Percentiles rank a stretch among this genome's conserved stretches.
Evolutionary conservation across 164 flowering plant genomes (phyloP).

Genomic region (Vitis amurensis): DNA sequence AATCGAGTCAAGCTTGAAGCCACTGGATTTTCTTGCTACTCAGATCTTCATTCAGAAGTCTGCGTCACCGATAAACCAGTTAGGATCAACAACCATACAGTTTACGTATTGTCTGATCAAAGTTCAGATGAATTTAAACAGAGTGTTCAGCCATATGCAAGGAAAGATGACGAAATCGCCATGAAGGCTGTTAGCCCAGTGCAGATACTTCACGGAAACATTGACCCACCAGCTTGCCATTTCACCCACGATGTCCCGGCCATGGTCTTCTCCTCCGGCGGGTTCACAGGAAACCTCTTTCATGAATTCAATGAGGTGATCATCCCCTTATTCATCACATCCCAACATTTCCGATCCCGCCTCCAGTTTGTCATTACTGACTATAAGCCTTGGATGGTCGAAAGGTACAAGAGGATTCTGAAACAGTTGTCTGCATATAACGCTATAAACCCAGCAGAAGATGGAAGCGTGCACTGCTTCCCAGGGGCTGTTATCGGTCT

Average conservation of each 20-base stretch:
- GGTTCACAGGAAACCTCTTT: slow-evolving; percentile 41
- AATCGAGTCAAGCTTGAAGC: slow-evolving; percentile 25
- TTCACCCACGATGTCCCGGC: slow-evolving; percentile 41
- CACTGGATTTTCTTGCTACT: slow-evolving; percentile 33
- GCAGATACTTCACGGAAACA: slow-evolving; percentile 15
- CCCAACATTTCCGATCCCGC: slow-evolving; percentile 27
- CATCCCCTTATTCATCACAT: slow-evolving; percentile 51
- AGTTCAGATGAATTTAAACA: not conserved
- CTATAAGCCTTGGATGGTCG: slow-evolving; percentile 23
- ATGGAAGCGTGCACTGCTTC: slow-evolving; percentile 41
- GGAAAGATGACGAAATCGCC: slow-evolving; percentile 20
- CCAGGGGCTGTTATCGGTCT: slow-evolving; percentile 45
- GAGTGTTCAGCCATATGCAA: slow-evolving; percentile 36
- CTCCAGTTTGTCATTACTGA: slow-evolving; percentile 36
- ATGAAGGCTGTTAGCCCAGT: slow-evolving; percentile 27
- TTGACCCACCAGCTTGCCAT: slow-evolving; percentile 29
- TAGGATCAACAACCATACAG: slow-evolving; percentile 22
- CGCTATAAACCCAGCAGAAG: slow-evolving; percentile 24
- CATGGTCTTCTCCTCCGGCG: slow-evolving; percentile 45
- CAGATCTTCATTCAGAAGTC: slow-evolving; percentile 15
- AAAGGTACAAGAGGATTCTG: slow-evolving; percentile 30
- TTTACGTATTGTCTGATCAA: slow-evolving; percentile 21
- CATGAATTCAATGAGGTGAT: slow-evolving; percentile 49
- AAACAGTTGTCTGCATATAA: slow-evolving; percentile 28
- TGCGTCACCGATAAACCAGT: slow-evolving; percentile 33